Base-by-base conservation (phyloP, 805 yeast genomes). In the Starmerella stigmatis region DNA sequence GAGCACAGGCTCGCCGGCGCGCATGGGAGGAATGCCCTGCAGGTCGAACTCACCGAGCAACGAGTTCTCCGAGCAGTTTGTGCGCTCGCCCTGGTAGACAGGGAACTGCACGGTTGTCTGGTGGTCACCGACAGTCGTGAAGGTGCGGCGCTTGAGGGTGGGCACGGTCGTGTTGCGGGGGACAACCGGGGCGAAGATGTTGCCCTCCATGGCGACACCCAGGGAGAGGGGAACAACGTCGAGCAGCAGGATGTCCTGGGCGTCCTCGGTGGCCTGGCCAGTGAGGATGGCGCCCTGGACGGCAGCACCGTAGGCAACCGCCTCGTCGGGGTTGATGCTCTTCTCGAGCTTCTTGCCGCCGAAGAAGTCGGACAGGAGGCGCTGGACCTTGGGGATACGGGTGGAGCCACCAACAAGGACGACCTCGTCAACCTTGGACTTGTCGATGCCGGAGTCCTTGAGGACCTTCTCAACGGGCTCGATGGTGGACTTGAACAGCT, bases 181-280 rank as follows among this genome's bases (percentile, higher is more conserved):
- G 61, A 92, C 94, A 69, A 92, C 94, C 65, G 94, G 92, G 66
- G 96, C 94, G 75, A 89, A 88, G 67, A 92, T 89, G 73, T 92
- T 94, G 74, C 98, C 98, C 74, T 88, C 92, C 83, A 92, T 92
- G 75, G 94, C 97, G 71, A 89, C 94, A 85, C 98, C 98, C 66
- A 89, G 78, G 58, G 97, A 88, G 68, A 89, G 81, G 69, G 98
- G 98, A 66, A 88, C 88, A 62, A 89, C 97, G 75, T 88, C 97
- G 72, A 88, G 80, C 67, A 88, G 79, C 62, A 89, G 80, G 68
- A 88, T 78, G 73, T 86, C 96, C 73, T 88, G 86, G 69, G 95
- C 86, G 70, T 86, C 94, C 58, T 83, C 78, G 56, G 86, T 80
- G 53, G 85, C 76, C 70, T 75, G 86, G 74, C 95, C 95, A 60